phyloP scores from a whole-genome alignment of 1,284 basidiomycete species.

The Leucocoprinus gongylophorus region DNA sequence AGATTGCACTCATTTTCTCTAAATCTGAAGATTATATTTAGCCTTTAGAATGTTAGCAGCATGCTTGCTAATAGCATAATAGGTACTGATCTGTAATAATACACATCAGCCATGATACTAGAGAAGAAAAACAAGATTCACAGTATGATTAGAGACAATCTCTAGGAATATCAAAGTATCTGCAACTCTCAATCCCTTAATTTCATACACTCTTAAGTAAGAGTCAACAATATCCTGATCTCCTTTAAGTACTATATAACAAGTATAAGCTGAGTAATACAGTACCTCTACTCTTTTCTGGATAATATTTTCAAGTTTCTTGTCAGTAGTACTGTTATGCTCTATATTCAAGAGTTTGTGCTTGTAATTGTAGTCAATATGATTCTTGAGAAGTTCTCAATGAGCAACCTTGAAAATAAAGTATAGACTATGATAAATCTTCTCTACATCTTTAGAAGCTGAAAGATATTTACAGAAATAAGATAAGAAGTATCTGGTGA shows the following conservation, averaged over 20 bases:
- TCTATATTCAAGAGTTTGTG: constrained; percentile 40
- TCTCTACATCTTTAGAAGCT: constrained; percentile 47
- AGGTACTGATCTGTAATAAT: constrained; percentile 45
- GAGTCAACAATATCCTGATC: constrained; percentile 36
- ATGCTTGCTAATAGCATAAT: constrained; percentile 57
- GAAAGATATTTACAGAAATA: constrained; percentile 44
- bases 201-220: constrained; percentile 31
- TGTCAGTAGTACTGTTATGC: constrained; percentile 33
- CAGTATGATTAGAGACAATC: constrained; percentile 57
- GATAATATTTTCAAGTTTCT: constrained; percentile 38
- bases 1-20: neutral
- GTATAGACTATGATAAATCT: constrained; percentile 47
- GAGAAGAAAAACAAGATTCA: constrained; percentile 25
- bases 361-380: constrained; percentile 38
- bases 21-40: constrained; percentile 16
- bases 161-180: constrained; percentile 57
- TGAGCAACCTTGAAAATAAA: constrained; percentile 43
- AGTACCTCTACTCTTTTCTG: constrained; percentile 48
- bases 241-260: constrained; percentile 48
- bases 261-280: constrained; percentile 42
- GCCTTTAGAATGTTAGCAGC: constrained; percentile 52
- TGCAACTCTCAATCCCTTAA: constrained; percentile 43
- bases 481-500: neutral
- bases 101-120: neutral
- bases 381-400: constrained; percentile 41